Evolutionary conservation across 441 rosid genomes (phyloP).

Genomic region (Raphanus hybrid): DNA sequence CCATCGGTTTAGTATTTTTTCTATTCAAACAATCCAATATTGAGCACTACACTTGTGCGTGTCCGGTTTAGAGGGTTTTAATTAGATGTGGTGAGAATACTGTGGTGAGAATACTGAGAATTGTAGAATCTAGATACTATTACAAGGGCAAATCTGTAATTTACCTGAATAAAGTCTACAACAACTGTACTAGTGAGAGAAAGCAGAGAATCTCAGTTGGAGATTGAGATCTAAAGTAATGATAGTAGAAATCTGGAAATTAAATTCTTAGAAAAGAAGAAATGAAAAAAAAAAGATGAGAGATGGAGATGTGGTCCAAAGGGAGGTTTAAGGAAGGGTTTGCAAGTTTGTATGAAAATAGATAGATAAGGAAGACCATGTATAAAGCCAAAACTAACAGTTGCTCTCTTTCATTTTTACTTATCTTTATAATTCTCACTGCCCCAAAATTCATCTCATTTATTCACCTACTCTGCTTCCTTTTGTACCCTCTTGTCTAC

Average conservation of each 20-base stretch:
- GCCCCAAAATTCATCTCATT: conserved; percentile 37
- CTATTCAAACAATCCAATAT: not conserved
- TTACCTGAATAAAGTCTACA: conserved; percentile 6
- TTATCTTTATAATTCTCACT: conserved; percentile 31
- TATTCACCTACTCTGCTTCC: conserved; percentile 45
- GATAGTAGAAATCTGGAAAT: conserved; percentile 43
- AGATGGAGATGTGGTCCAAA: conserved; percentile 50
- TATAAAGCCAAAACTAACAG: conserved; percentile 64
- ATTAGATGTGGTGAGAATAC: conserved; percentile 11
- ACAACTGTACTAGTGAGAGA: conserved; percentile 31
- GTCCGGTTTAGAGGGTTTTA: not conserved
- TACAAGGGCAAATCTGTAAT: conserved; percentile 49
- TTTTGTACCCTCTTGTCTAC: conserved; percentile 26
- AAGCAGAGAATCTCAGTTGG: conserved; percentile 63
- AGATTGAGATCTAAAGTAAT: conserved; percentile 67
- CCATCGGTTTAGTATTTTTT: not conserved
- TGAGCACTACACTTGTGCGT: not conserved
- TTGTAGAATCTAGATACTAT: conserved; percentile 12
- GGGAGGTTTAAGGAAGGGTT: conserved; percentile 50
- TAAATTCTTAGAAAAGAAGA: conserved; percentile 30
- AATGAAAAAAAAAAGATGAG: not conserved
- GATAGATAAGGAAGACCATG: conserved; percentile 60
- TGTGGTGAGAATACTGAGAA: conserved; percentile 21
- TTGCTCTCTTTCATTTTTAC: conserved; percentile 44
- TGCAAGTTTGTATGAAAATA: conserved; percentile 49